phyloP scores from a whole-genome alignment of 192 early-diverging fungal genomes.

The Coemansia umbellata region DNA sequence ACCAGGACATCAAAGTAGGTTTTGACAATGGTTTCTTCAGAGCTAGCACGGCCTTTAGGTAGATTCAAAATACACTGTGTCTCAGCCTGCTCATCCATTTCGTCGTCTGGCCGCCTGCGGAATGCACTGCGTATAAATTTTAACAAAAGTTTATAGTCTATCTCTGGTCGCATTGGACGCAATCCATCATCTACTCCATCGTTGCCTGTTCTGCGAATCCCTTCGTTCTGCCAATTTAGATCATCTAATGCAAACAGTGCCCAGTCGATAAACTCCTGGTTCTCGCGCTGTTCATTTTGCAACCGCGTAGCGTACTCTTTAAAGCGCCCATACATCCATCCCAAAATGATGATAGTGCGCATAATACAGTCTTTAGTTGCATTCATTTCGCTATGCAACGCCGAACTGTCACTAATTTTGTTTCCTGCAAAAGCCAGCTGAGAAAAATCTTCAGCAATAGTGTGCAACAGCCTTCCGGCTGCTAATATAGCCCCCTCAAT shows the following conservation, averaged over 20 bases:
- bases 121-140: slow-evolving; percentile 31
- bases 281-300: slow-evolving; percentile 32
- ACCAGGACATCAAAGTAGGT: slow-evolving; percentile 22
- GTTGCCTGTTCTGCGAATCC: slow-evolving; percentile 15
- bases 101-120: background rate
- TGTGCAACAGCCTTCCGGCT: slow-evolving; percentile 8
- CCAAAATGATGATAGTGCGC: slow-evolving; percentile 21
- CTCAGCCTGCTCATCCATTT: background rate
- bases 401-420: background rate
- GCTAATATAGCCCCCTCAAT: slow-evolving; percentile 29
- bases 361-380: background rate
- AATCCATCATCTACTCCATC: slow-evolving; percentile 27
- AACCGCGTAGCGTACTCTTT: slow-evolving; percentile 18
- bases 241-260: slow-evolving; percentile 33
- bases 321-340: slow-evolving; percentile 30
- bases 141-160: slow-evolving; percentile 30
- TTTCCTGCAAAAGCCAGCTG: background rate
- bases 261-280: slow-evolving; percentile 45
- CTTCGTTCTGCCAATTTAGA: slow-evolving; percentile 42
- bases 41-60: background rate
- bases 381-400: background rate
- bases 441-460: background rate
- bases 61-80: slow-evolving; percentile 1
- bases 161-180: slow-evolving; percentile 28
- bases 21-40: background rate